Evolutionary conservation across 306 rosid species (phyloP).

Genomic region (Sicyos edulis): DNA sequence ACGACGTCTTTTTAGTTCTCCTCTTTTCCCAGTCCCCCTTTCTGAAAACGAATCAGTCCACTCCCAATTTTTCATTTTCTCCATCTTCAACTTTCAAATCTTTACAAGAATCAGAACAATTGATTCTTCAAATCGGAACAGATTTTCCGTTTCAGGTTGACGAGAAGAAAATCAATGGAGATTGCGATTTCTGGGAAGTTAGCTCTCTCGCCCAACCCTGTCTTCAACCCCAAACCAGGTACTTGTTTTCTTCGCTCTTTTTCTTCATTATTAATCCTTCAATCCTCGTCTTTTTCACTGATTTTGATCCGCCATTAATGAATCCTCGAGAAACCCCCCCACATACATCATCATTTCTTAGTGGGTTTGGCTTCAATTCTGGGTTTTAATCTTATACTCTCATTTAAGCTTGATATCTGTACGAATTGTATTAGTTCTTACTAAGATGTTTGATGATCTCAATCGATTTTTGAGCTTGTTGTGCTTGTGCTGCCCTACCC

Average conservation of each 20-base stretch:
- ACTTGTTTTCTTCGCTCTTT: neutral
- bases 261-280: neutral
- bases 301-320: slow-evolving; percentile 8
- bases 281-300: neutral
- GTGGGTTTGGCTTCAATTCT: slow-evolving; percentile 3
- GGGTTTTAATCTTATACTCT: neutral
- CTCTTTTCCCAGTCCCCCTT: neutral
- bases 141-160: slow-evolving; percentile 7
- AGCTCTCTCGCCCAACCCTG: slow-evolving; percentile 52
- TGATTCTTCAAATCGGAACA: neutral
- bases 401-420: neutral
- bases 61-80: neutral
- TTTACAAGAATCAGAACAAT: neutral
- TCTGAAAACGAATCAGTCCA: slow-evolving; percentile 7
- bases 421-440: neutral
- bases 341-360: neutral
- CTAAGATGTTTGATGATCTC: neutral
- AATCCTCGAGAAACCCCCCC: neutral
- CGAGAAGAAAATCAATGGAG: slow-evolving; percentile 39
- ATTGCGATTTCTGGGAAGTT: slow-evolving; percentile 57
- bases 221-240: slow-evolving; percentile 56
- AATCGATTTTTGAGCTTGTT: neutral
- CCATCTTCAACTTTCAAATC: neutral
- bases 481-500: neutral
- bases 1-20: neutral